Evolutionary conservation across 768 basidiomycete species (phyloP).

Genomic region (Sarcomyxa edulis): DNA sequence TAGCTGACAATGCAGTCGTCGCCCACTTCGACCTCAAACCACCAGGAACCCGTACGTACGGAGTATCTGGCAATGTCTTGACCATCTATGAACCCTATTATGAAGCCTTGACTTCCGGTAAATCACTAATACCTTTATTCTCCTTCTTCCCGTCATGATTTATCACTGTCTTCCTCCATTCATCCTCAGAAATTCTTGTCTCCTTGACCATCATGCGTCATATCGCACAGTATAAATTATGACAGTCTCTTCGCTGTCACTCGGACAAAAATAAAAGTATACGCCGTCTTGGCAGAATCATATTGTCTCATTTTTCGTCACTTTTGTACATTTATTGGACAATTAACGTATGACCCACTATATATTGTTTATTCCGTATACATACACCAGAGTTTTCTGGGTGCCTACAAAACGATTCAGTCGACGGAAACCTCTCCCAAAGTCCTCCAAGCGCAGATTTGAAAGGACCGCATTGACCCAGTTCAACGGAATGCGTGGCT

Average conservation of each 20-base stretch:
- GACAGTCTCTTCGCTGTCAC: neutral
- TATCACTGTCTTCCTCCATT: neutral
- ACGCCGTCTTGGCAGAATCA: neutral
- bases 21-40: slow-evolving; percentile 23
- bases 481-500: no score
- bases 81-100: slow-evolving; percentile 40
- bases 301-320: neutral
- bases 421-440: no score
- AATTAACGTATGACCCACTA: no score
- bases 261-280: neutral
- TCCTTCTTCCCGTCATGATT: slow-evolving; percentile 20
- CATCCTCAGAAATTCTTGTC: slow-evolving; percentile 50
- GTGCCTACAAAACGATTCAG: no score
- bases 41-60: slow-evolving; percentile 34
- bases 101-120: slow-evolving; percentile 28
- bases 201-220: slow-evolving; percentile 62
- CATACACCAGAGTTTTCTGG: no score
- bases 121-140: slow-evolving; percentile 16
- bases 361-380: no score
- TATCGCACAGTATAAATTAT: slow-evolving; percentile 47
- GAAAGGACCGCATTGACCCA: no score
- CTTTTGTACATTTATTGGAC: neutral
- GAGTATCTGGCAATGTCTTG: slow-evolving; percentile 44
- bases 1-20: slow-evolving; percentile 33
- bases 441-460: no score